phyloP scores from a whole-genome alignment of 2,329 filamentous ascomycete genomes.

The Metarhizium brunneum region DNA sequence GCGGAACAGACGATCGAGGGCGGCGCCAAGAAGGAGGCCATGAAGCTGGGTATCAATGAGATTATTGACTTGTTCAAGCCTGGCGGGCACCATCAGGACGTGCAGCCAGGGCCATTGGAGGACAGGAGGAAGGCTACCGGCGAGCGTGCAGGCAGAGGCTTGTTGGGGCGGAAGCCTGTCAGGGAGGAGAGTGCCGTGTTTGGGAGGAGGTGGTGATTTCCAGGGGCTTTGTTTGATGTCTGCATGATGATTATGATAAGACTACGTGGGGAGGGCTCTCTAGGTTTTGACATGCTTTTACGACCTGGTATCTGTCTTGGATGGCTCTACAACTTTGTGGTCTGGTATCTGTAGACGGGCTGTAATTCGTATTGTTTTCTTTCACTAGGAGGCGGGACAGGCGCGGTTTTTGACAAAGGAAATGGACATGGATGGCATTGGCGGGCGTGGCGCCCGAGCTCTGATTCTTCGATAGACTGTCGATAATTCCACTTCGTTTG shows the following conservation, averaged over 20 bases:
- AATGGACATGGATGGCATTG: too few relatives aligned
- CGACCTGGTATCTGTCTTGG: too few relatives aligned
- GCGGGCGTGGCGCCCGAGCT: too few relatives aligned
- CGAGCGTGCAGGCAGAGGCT: slow-evolving; percentile 6
- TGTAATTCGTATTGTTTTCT: too few relatives aligned
- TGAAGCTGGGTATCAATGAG: slow-evolving; percentile 86
- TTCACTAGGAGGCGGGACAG: too few relatives aligned
- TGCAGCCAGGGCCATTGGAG: slow-evolving; percentile 4
- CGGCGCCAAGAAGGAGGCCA: slow-evolving; percentile 59
- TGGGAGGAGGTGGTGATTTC: slow-evolving; percentile 29
- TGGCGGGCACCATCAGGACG: slow-evolving; percentile 31
- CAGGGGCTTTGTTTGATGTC: not conserved
- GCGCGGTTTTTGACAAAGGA: too few relatives aligned
- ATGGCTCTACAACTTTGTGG: too few relatives aligned
- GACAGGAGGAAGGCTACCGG: slow-evolving; percentile 1
- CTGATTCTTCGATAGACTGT: too few relatives aligned
- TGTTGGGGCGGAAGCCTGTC: slow-evolving; percentile 17
- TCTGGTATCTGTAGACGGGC: too few relatives aligned
- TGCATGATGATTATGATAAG: not conserved
- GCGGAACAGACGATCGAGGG: slow-evolving; percentile 89
- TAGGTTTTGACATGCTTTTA: too few relatives aligned
- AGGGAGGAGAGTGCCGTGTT: slow-evolving; percentile 30
- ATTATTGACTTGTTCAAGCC: slow-evolving; percentile 83
- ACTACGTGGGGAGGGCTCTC: not conserved
- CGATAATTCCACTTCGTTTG: not conserved